Conservation (phyloP, 2,329 filamentous ascomycete species). For the Torrubiella hemipterigena region DNA sequence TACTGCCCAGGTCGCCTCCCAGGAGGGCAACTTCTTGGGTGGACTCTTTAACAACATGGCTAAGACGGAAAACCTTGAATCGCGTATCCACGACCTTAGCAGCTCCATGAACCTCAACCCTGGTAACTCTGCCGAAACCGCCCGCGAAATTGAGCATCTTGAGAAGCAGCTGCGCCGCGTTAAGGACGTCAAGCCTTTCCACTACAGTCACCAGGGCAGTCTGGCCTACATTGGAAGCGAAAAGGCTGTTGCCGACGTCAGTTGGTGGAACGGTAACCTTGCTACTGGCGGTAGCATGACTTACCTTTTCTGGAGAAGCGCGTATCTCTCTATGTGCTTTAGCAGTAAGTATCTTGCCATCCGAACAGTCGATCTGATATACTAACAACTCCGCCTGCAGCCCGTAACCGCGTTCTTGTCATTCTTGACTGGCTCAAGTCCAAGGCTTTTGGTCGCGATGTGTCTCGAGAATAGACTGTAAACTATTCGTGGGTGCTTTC, state of each 20-base stretch:
- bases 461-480: conserved; percentile 60
- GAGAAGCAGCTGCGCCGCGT: conserved; percentile 80
- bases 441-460: conserved; percentile 90
- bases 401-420: conserved; percentile 88
- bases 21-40: conserved; percentile 91
- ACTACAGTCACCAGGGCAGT: conserved; percentile 95
- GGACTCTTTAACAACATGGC: conserved; percentile 98
- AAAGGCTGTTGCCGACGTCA: conserved; percentile 93
- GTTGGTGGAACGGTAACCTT: conserved; percentile 94
- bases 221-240: conserved; percentile 97
- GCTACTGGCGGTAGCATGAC: conserved; percentile 88
- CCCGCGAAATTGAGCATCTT: conserved; percentile 67
- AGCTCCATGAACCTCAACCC: conserved; percentile 46
- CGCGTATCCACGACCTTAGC: conserved; percentile 59
- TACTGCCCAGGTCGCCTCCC: conserved; percentile 89
- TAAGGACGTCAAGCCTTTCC: conserved; percentile 94
- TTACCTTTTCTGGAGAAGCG: conserved; percentile 96
- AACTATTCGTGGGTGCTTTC: too few species aligned
- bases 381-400: conserved; percentile 29
- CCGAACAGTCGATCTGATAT: conserved; percentile 9
- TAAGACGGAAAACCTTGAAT: conserved; percentile 76
- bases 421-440: conserved; percentile 94
- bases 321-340: conserved; percentile 99
- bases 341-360: conserved; percentile 61
- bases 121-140: conserved; percentile 54